A percentile compares a stretch with the other conserved stretches of the same genome.
Conservation (phyloP, 1,284 basidiomycete genomes). For the Tilletia walkeri region DNA sequence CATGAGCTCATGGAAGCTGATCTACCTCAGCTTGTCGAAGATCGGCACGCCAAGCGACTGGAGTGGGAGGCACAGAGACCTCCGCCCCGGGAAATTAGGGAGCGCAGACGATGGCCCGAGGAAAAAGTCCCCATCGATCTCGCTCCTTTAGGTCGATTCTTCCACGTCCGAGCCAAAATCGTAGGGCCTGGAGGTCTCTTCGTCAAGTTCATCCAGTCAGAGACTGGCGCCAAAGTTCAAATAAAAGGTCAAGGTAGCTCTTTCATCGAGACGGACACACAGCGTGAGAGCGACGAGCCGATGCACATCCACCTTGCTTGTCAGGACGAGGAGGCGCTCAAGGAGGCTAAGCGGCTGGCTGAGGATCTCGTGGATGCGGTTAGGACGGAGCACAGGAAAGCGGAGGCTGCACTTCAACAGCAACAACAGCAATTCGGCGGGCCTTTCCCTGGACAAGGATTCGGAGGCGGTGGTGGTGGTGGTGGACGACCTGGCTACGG, state of each 20-base stretch:
- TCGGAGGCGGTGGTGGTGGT: neutral
- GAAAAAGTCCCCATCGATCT: slow-evolving; percentile 67
- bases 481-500: neutral
- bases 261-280: slow-evolving; percentile 91
- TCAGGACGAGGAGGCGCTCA: slow-evolving; percentile 44
- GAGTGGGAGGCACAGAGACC: slow-evolving; percentile 68
- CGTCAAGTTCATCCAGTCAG: slow-evolving; percentile 96
- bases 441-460: neutral
- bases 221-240: slow-evolving; percentile 94
- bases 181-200: slow-evolving; percentile 87
- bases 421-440: neutral
- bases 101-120: slow-evolving; percentile 44
- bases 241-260: slow-evolving; percentile 95
- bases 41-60: slow-evolving; percentile 55
- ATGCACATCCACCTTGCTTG: slow-evolving; percentile 65
- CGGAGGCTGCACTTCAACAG: slow-evolving; percentile 20
- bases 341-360: slow-evolving; percentile 43
- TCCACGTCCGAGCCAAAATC: slow-evolving; percentile 95
- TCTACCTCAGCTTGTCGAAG: slow-evolving; percentile 48
- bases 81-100: slow-evolving; percentile 23
- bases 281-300: slow-evolving; percentile 82
- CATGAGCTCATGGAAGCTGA: slow-evolving; percentile 84
- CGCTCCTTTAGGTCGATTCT: slow-evolving; percentile 80
- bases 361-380: slow-evolving; percentile 51
- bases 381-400: slow-evolving; percentile 46